A percentile compares a stretch with the other conserved stretches of the same genome.
phyloP scores from a whole-genome alignment of 2,329 filamentous ascomycete genomes.

The Pseudogymnoascus sp. region DNA sequence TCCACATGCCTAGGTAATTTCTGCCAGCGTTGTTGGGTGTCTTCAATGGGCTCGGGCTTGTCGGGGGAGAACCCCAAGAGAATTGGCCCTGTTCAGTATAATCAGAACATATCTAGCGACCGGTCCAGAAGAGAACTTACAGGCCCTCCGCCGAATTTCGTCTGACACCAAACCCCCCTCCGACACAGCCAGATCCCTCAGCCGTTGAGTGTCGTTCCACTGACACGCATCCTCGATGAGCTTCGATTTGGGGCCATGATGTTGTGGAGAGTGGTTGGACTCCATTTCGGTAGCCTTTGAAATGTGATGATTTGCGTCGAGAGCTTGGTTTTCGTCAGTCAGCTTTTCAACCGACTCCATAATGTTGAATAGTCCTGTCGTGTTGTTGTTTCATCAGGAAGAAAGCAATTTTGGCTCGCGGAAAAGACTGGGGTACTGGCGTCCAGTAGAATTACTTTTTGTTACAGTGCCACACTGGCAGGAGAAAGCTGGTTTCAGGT shows the following conservation, averaged over 20 bases:
- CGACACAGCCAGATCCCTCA: conserved; percentile 53
- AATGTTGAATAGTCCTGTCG: neutral
- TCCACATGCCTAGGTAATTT: conserved; percentile 70
- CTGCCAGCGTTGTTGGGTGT: conserved; percentile 26
- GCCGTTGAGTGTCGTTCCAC: conserved; percentile 45
- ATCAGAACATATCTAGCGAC: conserved; percentile 16
- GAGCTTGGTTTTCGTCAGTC: neutral
- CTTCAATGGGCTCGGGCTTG: conserved; percentile 15
- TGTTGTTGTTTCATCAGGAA: neutral
- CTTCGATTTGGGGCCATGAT: neutral
- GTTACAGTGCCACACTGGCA: neutral
- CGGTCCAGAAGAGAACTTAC: conserved; percentile 49
- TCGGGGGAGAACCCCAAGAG: conserved; percentile 39
- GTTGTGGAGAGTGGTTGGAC: neutral
- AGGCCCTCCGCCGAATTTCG: conserved; percentile 62
- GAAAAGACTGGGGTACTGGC: neutral
- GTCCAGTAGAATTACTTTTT: conserved; percentile 2
- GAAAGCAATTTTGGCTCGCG: neutral
- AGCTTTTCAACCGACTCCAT: neutral
- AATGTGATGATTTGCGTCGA: conserved; percentile 40
- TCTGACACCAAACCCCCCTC: conserved; percentile 62
- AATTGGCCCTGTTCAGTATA: conserved; percentile 49
- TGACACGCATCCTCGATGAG: conserved; percentile 48
- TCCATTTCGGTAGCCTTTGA: conserved; percentile 12
- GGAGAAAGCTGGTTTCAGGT: neutral